Base-by-base conservation (phyloP, 306 rosid species). In the Vigna radiata region DNA sequence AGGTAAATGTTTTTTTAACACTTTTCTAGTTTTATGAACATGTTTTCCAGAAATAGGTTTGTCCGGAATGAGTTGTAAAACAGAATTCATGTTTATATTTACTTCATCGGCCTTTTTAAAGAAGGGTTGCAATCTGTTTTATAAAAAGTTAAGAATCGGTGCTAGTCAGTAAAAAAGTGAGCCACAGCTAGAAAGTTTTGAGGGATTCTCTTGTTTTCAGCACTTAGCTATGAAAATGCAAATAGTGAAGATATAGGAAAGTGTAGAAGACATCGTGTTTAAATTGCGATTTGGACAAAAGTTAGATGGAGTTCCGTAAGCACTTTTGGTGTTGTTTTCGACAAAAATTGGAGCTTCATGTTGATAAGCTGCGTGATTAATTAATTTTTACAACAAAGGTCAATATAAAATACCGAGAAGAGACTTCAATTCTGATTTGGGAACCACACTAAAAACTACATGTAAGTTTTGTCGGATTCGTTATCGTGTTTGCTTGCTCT, bases 1-100 rank as follows among this genome's bases (percentile, higher is more conserved):
- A 81, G 70, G 97, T 90, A 67, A 81, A 81, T 74, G 55, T 55
- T 62, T 29, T 76, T 73, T 31, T 59, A 44, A 63, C 72, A 33
- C 64, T 11, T 59, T 63, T 52, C 48, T 82, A 12, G 19, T 55
- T 69, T 23, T 58, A 63, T 41, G 67, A 56, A 25, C 10, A 4
- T 33, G 41, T 59, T n/a, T 47, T 52, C 61, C 60, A 47, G 70
- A 64, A 69, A 69, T 13, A 39, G 48, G 33, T 56, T 80, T 23
- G 64, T 56, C 8, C 47, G 63, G 41, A 27, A 17, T 54, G 49
- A 47, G 27, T 17, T 14, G 16, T n/a, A 0, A 56, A 81, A 15
- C 41, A 49, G 7, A 9, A 21, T 43, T 64, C 68, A 71, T 39
- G 21, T 71, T 62, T 72, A 19, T n/a, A 27, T 65, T 39, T 27